Evolutionary conservation across 1,284 basidiomycete genomes (phyloP), one percentile per base, ranked within the genome.

Genomic region (Cryptococcus sp.): DNA sequence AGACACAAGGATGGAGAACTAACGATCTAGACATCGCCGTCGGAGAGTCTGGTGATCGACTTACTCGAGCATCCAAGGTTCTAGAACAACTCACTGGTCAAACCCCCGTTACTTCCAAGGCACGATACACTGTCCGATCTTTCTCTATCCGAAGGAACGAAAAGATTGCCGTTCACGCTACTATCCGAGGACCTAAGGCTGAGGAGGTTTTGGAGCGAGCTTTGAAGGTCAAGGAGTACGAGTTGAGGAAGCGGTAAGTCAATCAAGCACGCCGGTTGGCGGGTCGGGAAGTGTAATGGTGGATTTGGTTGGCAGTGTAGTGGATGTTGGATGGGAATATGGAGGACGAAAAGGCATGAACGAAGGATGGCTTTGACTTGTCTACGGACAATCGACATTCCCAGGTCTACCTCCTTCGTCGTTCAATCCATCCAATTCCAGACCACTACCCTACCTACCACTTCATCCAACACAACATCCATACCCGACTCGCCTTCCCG

Each of bases 81-180:
- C 83, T 99, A 72, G 96, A 99, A 80, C 96, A 99, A 80, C 87
- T 99, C 61, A 98, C 94, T 66, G 96, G 94, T 73, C 94, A 98
- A 83, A 92, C 94, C 54, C 94, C 96, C 73, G 94, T 98, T 68
- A 97, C 94, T 69, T 96, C 91, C 78, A 98, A 98, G 84, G 94
- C 94, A 60, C 91, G 94, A 69, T 98, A 96, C 88, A 98, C 96
- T 70, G 91, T 98, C 78, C 92, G 94, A 73, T 90, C 90, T 54
- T 98, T 98, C 81, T 88, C 91, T 77, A 98, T 99, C 82, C 90
- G 96, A 77, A 89, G 94, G 82, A 98, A 99, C 83, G 96, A 99
- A 81, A 98, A 98, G 85, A 98, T 98, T 74, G 96, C 96, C 52
- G 89, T 88, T 69, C 94, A 98, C 81, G 94, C 98, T 74, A 98